Evolutionary conservation across 768 basidiomycete species (phyloP).

Genomic region (Termitomyces sp.): DNA sequence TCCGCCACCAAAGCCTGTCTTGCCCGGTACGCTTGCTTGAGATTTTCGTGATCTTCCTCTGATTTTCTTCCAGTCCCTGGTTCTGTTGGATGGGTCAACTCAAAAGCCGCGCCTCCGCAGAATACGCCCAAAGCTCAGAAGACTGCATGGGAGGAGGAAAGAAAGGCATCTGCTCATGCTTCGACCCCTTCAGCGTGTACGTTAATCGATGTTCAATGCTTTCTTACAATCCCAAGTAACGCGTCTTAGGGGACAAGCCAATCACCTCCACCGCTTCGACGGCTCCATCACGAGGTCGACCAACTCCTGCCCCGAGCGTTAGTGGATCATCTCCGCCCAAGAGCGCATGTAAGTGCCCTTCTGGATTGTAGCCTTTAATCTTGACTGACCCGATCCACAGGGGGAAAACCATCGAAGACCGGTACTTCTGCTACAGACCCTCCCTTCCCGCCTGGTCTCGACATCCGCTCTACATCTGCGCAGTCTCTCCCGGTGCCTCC

Average conservation of each 20-base stretch:
- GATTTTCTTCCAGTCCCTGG: conserved; percentile 26
- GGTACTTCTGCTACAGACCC: not conserved
- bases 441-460: conserved; percentile 13
- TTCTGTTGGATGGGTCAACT: conserved; percentile 26
- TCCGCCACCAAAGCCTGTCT: conserved; percentile 20
- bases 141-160: conserved; percentile 16
- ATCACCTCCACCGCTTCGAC: conserved; percentile 6
- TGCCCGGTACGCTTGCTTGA: conserved; percentile 19
- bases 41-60: not conserved
- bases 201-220: not conserved
- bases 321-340: not conserved
- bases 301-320: not conserved
- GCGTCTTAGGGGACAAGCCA: conserved; percentile 16
- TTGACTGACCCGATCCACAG: not conserved
- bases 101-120: conserved; percentile 4
- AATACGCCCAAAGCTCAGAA: conserved; percentile 7
- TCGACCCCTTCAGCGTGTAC: conserved; percentile 2
- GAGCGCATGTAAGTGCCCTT: conserved; percentile 5
- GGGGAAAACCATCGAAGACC: not conserved
- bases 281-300: not conserved
- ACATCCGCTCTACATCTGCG: not conserved
- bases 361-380: no score
- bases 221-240: not conserved
- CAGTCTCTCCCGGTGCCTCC: conserved; percentile 10
- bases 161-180: not conserved